phyloP scores from a whole-genome alignment of 345 rosid species.

The Ceriops decandra region DNA sequence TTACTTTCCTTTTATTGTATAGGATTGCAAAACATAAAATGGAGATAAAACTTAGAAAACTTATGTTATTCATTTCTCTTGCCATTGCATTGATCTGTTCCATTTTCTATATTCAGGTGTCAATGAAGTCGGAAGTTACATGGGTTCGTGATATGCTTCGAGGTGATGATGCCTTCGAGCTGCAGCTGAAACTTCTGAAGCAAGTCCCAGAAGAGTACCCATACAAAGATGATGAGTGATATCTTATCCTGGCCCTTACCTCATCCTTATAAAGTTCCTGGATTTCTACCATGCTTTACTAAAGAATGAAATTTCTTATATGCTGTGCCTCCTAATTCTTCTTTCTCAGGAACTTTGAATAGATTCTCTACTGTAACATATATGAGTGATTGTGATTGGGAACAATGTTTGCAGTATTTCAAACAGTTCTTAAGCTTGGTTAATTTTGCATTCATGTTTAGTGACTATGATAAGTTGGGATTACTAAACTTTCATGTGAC shows the following conservation, averaged over 20 bases:
- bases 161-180: conserved; percentile 82
- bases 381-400: too few species aligned
- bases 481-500: too few species aligned
- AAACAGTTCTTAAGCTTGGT: too few species aligned
- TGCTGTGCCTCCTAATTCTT: neutral
- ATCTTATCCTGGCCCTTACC: neutral
- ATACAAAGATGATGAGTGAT: conserved; percentile 87
- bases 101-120: conserved; percentile 47
- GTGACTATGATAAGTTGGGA: too few species aligned
- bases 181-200: conserved; percentile 82
- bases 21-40: neutral
- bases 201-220: conserved; percentile 94
- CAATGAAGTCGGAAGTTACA: conserved; percentile 91
- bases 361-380: neutral
- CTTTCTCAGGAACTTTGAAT: neutral
- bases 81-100: neutral
- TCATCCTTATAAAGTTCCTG: neutral
- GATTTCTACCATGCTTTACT: neutral
- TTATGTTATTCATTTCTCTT: neutral
- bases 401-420: too few species aligned
- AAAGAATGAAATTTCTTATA: neutral
- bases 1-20: neutral
- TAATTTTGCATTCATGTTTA: too few species aligned
- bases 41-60: too few species aligned
- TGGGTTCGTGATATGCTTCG: conserved; percentile 79